phyloP scores from a whole-genome alignment of 768 basidiomycete species.

The Dictyophora rubrovolvata region DNA sequence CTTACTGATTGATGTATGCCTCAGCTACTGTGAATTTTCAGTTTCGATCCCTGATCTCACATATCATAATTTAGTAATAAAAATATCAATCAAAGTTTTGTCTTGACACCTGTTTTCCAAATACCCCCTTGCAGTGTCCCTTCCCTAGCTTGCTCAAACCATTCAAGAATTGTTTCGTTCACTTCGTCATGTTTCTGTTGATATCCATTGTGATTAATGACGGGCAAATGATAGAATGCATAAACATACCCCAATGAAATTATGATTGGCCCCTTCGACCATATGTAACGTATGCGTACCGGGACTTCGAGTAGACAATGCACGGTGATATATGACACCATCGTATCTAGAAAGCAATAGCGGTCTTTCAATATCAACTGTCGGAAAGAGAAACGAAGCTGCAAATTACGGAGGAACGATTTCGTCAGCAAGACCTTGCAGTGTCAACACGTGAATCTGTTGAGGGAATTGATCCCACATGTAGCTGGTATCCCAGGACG shows the following conservation, averaged over 20 bases:
- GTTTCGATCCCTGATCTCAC: background rate
- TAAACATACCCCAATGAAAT: slow-evolving; percentile 47
- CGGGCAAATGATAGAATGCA: background rate
- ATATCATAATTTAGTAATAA: background rate
- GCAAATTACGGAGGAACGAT: slow-evolving; percentile 58
- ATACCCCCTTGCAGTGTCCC: slow-evolving; percentile 49
- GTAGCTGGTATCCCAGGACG: slow-evolving; percentile 53
- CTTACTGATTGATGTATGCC: background rate
- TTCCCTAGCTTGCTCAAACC: slow-evolving; percentile 44
- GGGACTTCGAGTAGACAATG: slow-evolving; percentile 42
- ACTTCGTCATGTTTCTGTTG: slow-evolving; percentile 52
- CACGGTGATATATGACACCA: slow-evolving; percentile 56
- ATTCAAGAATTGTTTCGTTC: slow-evolving; percentile 55
- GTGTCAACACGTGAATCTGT: slow-evolving; percentile 53
- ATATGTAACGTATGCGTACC: slow-evolving; percentile 66
- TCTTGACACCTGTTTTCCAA: slow-evolving; percentile 47
- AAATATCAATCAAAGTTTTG: slow-evolving; percentile 27
- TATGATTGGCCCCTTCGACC: slow-evolving; percentile 71
- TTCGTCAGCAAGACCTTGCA: slow-evolving; percentile 65
- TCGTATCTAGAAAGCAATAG: slow-evolving; percentile 43
- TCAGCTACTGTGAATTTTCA: background rate
- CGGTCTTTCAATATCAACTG: background rate
- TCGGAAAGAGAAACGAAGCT: background rate
- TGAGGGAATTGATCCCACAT: slow-evolving; percentile 63
- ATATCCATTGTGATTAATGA: background rate